Evolutionary conservation across 2,329 filamentous ascomycete genomes (phyloP).

Genomic region (Geoglossum cookeanum): DNA sequence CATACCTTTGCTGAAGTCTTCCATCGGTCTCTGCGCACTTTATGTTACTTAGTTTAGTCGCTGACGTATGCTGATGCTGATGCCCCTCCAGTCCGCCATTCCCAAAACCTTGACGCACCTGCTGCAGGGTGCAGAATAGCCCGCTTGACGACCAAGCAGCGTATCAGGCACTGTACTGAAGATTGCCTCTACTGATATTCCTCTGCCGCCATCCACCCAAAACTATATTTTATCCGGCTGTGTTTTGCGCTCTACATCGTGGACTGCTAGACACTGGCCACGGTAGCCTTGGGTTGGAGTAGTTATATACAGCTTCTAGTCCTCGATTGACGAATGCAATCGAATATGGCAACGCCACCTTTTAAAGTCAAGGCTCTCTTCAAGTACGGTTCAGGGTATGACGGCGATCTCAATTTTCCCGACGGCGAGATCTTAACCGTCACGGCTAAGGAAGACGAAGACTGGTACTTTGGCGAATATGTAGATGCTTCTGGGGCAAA

Average conservation of each 20-base stretch:
- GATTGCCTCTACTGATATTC: background rate
- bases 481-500: slow-evolving; percentile 53
- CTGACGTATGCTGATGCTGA: background rate
- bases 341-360: slow-evolving; percentile 45
- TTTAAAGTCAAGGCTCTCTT: slow-evolving; percentile 95
- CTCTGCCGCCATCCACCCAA: background rate
- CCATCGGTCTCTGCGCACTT: background rate
- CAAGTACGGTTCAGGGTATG: slow-evolving; percentile 82
- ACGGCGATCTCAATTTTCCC: slow-evolving; percentile 81
- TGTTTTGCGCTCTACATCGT: background rate
- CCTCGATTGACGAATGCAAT: background rate
- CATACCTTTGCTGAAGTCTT: background rate
- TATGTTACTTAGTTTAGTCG: background rate
- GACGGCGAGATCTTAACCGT: slow-evolving; percentile 84
- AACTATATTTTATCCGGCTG: background rate
- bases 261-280: background rate
- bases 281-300: background rate
- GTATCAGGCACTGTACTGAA: background rate
- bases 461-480: slow-evolving; percentile 89
- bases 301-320: background rate
- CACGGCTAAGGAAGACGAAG: slow-evolving; percentile 75
- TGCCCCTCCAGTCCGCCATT: background rate
- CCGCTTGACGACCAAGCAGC: background rate
- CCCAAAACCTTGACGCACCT: background rate
- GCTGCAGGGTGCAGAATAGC: background rate